These are phyloP conservation scores for Pontederia paniculata DNA, from an alignment of 176 grass and related monocot species.

Conservation along the genomic window DNA sequence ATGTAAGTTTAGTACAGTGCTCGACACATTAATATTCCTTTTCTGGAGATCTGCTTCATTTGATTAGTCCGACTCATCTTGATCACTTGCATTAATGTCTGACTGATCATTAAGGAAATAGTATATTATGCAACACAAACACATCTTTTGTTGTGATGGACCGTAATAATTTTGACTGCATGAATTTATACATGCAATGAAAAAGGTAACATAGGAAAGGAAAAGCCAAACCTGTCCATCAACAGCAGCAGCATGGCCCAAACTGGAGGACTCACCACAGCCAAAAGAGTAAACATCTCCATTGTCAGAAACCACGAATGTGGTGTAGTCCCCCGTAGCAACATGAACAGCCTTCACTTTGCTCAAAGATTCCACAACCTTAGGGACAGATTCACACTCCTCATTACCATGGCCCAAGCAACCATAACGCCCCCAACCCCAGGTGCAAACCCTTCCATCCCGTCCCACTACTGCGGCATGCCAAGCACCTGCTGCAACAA, in stretches of 20 bases:
- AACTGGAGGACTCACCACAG: conserved; percentile 80
- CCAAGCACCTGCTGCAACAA: conserved; percentile 85
- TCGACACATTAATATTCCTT: no score
- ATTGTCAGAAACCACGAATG: conserved; percentile 66
- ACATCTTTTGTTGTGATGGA: background rate
- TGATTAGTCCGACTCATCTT: no score
- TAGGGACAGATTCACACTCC: conserved; percentile 75
- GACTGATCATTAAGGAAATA: no score
- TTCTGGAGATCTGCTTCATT: no score
- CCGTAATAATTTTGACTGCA: background rate
- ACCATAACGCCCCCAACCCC: conserved; percentile 93
- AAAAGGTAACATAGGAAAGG: conserved; percentile 1
- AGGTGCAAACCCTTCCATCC: conserved; percentile 80
- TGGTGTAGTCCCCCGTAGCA: conserved; percentile 82
- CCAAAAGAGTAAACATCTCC: conserved; percentile 86
- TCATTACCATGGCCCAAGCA: conserved; percentile 95
- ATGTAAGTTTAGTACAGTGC: background rate
- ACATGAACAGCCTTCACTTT: conserved; percentile 64
- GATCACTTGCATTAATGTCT: no score
- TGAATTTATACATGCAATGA: background rate
- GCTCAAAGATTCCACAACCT: conserved; percentile 63
- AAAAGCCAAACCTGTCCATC: conserved; percentile 40
- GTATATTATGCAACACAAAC: no score
- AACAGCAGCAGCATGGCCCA: conserved; percentile 46
- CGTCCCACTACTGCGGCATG: conserved; percentile 80